phyloP scores from a whole-genome alignment of 129 eudicot genomes.

The Ambrosia trifida region DNA sequence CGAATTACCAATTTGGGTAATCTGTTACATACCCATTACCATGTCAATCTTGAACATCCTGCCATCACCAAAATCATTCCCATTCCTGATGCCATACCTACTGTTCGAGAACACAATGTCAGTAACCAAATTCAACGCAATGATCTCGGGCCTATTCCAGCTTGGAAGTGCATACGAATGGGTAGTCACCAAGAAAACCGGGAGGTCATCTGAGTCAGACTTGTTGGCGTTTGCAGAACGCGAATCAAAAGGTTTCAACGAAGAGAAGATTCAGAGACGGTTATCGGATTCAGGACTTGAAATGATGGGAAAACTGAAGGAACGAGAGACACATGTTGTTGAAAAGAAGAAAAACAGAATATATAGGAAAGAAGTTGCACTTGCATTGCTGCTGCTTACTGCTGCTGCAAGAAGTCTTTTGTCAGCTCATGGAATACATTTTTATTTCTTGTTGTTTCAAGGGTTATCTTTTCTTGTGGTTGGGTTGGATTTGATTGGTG shows the following conservation, averaged over 20 bases:
- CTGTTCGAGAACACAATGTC: conserved; percentile 85
- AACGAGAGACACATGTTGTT: neutral
- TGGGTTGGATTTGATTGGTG: conserved; percentile 57
- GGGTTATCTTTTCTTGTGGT: conserved; percentile 50
- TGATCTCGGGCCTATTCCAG: conserved; percentile 76
- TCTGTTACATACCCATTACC: conserved; percentile 62
- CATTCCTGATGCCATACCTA: conserved; percentile 67
- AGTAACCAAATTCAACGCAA: conserved; percentile 71
- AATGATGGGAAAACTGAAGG: conserved; percentile 4
- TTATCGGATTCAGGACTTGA: conserved; percentile 5
- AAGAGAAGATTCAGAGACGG: conserved; percentile 3
- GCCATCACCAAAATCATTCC: conserved; percentile 70
- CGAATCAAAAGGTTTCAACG: neutral
- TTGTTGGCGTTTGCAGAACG: conserved; percentile 32
- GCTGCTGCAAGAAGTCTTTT: conserved; percentile 53
- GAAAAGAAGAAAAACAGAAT: conserved; percentile 14
- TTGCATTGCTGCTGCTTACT: conserved; percentile 49
- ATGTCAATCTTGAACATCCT: conserved; percentile 67
- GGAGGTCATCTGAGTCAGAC: conserved; percentile 77
- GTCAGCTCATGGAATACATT: conserved; percentile 60
- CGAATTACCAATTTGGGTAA: conserved; percentile 63
- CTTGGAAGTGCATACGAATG: conserved; percentile 86
- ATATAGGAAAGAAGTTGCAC: conserved; percentile 46
- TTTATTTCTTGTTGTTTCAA: conserved; percentile 56
- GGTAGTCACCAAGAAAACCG: conserved; percentile 83